Conservation (phyloP, 2,329 filamentous ascomycete genomes). For the Claviceps paspali region DNA sequence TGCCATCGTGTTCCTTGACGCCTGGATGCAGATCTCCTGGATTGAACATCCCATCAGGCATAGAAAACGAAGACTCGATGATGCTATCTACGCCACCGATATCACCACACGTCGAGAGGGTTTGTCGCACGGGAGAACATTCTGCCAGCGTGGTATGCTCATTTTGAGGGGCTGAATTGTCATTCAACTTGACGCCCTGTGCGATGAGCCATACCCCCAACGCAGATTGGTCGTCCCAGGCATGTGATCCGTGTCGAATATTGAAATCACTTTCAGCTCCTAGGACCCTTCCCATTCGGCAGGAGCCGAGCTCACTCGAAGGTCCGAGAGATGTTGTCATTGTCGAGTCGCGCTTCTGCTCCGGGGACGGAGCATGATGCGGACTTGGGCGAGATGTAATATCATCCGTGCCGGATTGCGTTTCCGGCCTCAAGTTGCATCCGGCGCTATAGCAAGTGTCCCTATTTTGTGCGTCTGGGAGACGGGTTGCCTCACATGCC, state of each 20-base stretch:
- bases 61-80: constrained; percentile 5
- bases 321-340: background rate
- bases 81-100: constrained; percentile 6
- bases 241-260: constrained; percentile 15
- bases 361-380: background rate
- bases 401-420: background rate
- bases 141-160: constrained; percentile 6
- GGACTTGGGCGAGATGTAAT: background rate
- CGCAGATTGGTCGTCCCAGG: constrained; percentile 19
- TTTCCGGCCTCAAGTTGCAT: background rate
- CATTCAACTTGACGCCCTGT: constrained; percentile 16
- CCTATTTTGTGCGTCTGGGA: background rate
- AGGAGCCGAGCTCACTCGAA: constrained; percentile 3
- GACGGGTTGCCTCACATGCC: background rate
- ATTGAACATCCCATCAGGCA: background rate
- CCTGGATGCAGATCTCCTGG: background rate
- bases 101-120: background rate
- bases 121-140: background rate
- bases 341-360: constrained; percentile 1
- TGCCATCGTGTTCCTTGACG: background rate
- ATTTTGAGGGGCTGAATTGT: constrained; percentile 10
- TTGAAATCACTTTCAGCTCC: constrained; percentile 15
- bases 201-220: constrained; percentile 23
- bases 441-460: background rate
- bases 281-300: constrained; percentile 8